phyloP scores from a whole-genome alignment of 257 asterid genomes.

The Ajuga chamaepitys region DNA sequence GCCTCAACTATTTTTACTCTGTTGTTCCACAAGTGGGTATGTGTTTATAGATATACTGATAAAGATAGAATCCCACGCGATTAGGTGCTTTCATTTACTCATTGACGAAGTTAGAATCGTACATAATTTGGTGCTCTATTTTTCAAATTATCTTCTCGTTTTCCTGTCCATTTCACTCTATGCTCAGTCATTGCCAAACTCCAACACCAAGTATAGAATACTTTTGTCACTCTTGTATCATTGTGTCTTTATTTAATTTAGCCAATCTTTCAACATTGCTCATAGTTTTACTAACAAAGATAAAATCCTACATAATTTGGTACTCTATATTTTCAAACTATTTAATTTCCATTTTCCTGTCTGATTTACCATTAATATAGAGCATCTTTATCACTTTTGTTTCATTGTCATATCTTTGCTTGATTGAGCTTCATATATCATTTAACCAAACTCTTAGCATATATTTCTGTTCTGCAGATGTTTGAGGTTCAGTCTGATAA shows the following conservation, averaged over 20 bases:
- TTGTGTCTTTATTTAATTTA: no score
- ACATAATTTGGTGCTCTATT: not conserved
- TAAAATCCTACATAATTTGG: not conserved
- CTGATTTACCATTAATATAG: not conserved
- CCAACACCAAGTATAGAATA: not conserved
- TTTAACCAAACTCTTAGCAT: not conserved
- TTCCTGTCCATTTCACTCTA: not conserved
- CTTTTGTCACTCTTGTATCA: not conserved
- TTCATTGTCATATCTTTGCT: not conserved
- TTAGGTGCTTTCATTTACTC: slow-evolving; percentile 7
- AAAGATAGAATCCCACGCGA: not conserved
- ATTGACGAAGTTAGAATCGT: not conserved
- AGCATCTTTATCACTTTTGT: not conserved
- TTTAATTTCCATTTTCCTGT: not conserved
- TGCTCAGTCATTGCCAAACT: not conserved
- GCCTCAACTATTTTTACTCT: slow-evolving; percentile 67
- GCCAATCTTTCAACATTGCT: no score
- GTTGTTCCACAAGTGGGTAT: slow-evolving; percentile 80
- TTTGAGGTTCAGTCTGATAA: slow-evolving; percentile 69
- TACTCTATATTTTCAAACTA: not conserved
- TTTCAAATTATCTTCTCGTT: not conserved
- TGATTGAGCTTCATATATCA: not conserved
- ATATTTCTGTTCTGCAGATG: slow-evolving; percentile 36
- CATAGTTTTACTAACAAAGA: not conserved
- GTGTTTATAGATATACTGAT: slow-evolving; percentile 12